Conservation (phyloP, 352 stramenopile species). For the Globisporangium alternatum region DNA sequence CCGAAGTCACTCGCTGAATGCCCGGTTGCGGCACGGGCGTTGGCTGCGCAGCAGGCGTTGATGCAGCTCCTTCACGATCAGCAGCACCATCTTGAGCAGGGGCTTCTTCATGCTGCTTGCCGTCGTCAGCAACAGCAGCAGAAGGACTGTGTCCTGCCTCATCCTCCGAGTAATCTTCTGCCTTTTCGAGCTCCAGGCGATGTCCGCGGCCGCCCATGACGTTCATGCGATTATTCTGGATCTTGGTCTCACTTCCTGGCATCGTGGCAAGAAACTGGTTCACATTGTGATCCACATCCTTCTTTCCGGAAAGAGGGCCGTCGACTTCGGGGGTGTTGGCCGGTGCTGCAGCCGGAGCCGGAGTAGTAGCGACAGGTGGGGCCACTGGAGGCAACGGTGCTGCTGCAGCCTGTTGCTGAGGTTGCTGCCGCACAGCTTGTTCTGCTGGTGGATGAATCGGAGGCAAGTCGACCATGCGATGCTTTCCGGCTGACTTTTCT, state of each 20-base stretch:
- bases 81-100: neutral
- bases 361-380: neutral
- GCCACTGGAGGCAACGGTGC: neutral
- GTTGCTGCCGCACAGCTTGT: conserved; percentile 11
- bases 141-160: conserved; percentile 21
- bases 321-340: conserved; percentile 26
- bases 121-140: conserved; percentile 14
- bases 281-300: conserved; percentile 47
- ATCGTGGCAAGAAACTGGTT: conserved; percentile 81
- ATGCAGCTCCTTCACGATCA: neutral
- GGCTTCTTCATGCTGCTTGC: neutral
- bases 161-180: conserved; percentile 33
- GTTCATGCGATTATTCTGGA: conserved; percentile 89
- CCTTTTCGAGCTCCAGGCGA: conserved; percentile 78
- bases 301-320: conserved; percentile 57
- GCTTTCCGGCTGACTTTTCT: conserved; percentile 47
- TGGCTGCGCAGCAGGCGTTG: neutral
- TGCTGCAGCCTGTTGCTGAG: neutral
- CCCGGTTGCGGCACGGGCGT: neutral
- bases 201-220: conserved; percentile 91
- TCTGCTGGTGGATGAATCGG: conserved; percentile 13
- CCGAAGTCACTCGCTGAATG: neutral
- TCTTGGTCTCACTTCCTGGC: conserved; percentile 89
- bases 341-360: neutral
- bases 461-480: conserved; percentile 37